Percentiles rank a stretch among this genome's conserved stretches.
phyloP scores from a whole-genome alignment of 345 rosid species.

The Eucalyptus regnans region DNA sequence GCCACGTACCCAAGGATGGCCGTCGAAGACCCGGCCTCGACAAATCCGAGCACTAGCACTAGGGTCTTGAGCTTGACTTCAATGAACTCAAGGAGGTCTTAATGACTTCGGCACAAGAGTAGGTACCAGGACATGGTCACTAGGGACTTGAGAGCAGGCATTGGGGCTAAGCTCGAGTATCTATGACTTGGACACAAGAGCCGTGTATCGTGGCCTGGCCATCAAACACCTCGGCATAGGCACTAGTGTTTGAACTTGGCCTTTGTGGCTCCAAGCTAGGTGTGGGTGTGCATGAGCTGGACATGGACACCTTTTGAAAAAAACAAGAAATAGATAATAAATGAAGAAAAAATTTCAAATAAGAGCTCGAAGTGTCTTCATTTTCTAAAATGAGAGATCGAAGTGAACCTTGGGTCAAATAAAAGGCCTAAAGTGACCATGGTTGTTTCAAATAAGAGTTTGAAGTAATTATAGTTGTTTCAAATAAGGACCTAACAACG shows the following conservation, averaged over 20 bases:
- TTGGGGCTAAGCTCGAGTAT: not conserved
- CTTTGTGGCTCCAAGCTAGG: not conserved
- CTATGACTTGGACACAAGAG: not conserved
- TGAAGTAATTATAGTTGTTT: too few species aligned
- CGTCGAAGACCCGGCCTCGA: rapidly evolving
- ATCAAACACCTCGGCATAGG: not conserved
- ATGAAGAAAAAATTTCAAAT: too few species aligned
- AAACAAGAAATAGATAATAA: too few species aligned
- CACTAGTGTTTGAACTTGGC: not conserved
- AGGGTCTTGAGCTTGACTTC: not conserved
- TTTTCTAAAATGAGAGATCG: too few species aligned
- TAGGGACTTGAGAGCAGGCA: not conserved
- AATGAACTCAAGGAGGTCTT: not conserved
- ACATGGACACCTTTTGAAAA: not conserved
- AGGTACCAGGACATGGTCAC: not conserved
- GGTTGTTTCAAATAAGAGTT: rapidly evolving
- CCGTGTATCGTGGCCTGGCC: not conserved
- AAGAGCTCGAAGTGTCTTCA: too few species aligned
- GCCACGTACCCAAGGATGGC: not conserved
- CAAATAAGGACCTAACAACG: too few species aligned
- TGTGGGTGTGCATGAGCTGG: rapidly evolving
- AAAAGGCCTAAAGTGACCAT: too few species aligned
- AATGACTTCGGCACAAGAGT: not conserved
- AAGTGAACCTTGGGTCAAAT: too few species aligned
- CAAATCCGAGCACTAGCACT: not conserved